Evolutionary conservation across 805 yeast species (phyloP).

Genomic region (Wickerhamiella cacticola): DNA sequence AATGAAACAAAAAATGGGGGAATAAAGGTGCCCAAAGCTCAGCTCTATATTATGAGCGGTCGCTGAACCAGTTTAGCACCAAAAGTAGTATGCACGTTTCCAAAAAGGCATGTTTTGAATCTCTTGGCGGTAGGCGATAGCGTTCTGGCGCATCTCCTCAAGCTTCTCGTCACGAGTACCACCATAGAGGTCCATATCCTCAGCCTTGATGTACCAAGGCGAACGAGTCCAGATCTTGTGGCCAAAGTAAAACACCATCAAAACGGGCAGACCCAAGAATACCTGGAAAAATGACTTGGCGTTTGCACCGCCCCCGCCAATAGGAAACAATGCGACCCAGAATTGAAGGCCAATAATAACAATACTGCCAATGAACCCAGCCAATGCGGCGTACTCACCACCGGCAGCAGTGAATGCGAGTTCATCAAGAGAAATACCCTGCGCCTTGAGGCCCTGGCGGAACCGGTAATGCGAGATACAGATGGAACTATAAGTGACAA

Average conservation of each 20-base stretch:
- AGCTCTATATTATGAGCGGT: no score
- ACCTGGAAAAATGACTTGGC: conserved; percentile 52
- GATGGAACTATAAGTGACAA: conserved; percentile 54
- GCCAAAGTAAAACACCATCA: conserved; percentile 42
- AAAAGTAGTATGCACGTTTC: conserved; percentile 42
- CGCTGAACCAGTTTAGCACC: no score
- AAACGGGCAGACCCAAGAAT: conserved; percentile 53
- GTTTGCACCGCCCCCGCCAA: conserved; percentile 30
- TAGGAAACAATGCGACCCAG: conserved; percentile 63
- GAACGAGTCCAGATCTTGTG: conserved; percentile 44
- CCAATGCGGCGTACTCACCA: conserved; percentile 51
- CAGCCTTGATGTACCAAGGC: conserved; percentile 29
- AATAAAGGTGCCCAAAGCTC: no score
- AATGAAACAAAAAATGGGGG: no score
- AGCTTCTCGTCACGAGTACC: conserved; percentile 53
- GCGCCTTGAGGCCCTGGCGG: conserved; percentile 48
- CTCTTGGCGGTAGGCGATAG: conserved; percentile 44
- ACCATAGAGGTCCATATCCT: conserved; percentile 46
- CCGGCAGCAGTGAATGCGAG: conserved; percentile 49
- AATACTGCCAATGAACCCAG: conserved; percentile 44
- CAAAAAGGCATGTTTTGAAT: conserved; percentile 37
- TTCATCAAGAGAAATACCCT: conserved; percentile 53
- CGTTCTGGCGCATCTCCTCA: conserved; percentile 34
- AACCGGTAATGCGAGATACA: conserved; percentile 49
- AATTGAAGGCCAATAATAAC: conserved; percentile 56